phyloP scores from a whole-genome alignment of 768 basidiomycete genomes.

The Pleurotus tuoliensis region DNA sequence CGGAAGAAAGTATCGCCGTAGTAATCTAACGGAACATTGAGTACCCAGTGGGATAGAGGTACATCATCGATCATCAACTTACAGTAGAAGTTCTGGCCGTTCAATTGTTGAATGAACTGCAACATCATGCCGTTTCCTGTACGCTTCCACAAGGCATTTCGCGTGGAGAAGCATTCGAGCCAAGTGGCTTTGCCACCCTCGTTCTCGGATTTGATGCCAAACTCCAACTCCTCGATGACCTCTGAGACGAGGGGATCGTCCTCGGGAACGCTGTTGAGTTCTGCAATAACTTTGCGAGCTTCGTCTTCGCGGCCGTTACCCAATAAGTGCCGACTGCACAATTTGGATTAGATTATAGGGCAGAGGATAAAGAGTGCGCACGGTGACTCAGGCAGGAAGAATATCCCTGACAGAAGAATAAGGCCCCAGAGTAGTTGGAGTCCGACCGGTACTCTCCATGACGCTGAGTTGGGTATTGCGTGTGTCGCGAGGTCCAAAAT shows the following conservation, averaged over 20 bases:
- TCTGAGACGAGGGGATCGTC: conserved; percentile 60
- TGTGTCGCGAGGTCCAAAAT: conserved; percentile 69
- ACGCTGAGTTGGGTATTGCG: conserved; percentile 48
- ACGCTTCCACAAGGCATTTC: conserved; percentile 68
- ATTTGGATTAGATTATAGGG: not conserved
- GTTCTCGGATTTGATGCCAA: conserved; percentile 67
- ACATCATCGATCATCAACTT: conserved; percentile 13
- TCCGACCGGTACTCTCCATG: conserved; percentile 75
- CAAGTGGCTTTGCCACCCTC: conserved; percentile 78
- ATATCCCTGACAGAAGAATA: conserved; percentile 61
- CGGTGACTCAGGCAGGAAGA: conserved; percentile 80
- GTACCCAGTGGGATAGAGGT: conserved; percentile 2
- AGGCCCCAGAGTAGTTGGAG: conserved; percentile 70
- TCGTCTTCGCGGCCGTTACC: conserved; percentile 48
- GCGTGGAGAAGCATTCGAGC: conserved; percentile 70
- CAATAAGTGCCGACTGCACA: conserved; percentile 63
- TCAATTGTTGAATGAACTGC: conserved; percentile 77
- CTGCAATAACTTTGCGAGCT: conserved; percentile 61
- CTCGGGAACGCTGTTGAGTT: conserved; percentile 57
- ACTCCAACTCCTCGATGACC: conserved; percentile 58
- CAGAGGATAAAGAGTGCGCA: conserved; percentile 26
- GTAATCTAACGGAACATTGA: conserved; percentile 46
- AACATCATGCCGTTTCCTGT: conserved; percentile 81
- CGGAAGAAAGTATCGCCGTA: conserved; percentile 82
- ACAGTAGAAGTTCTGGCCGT: conserved; percentile 83